Conservation (phyloP, 345 rosid species). For the Eucalyptus melliodora region DNA sequence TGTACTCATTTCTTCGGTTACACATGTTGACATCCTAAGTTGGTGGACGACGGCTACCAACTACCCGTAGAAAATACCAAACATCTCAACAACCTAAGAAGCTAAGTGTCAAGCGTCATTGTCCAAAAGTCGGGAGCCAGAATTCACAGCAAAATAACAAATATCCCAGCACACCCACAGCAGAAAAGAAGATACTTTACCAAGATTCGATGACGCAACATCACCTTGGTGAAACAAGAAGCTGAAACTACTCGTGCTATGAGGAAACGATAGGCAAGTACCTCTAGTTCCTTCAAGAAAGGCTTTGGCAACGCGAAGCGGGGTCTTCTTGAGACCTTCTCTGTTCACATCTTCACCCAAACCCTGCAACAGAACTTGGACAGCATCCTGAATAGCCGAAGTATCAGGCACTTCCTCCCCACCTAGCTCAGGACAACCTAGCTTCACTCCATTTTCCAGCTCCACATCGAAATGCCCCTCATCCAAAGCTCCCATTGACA, state of each 20-base stretch:
- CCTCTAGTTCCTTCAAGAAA: constrained; percentile 83
- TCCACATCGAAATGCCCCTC: constrained; percentile 51
- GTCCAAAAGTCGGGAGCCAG: not conserved
- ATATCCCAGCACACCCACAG: not conserved
- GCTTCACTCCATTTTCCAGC: constrained; percentile 44
- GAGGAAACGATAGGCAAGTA: not conserved
- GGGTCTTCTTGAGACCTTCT: constrained; percentile 86
- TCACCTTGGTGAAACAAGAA: not conserved
- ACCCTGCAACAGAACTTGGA: constrained; percentile 69
- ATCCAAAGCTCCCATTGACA: constrained; percentile 62
- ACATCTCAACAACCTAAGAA: not conserved
- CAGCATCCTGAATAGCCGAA: constrained; percentile 70
- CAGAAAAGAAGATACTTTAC: not conserved
- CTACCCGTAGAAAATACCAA: not conserved
- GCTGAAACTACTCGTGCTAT: not conserved
- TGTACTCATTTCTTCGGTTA: not conserved
- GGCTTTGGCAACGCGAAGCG: constrained; percentile 92
- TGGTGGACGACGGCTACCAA: not conserved
- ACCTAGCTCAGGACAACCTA: not conserved
- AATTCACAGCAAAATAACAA: not conserved
- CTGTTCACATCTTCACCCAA: constrained; percentile 70
- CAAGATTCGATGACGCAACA: not conserved
- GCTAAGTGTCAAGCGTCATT: not conserved
- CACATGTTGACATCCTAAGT: not conserved
- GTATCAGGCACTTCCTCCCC: constrained; percentile 37